These are phyloP conservation scores for Termitomyces sp. DNA, from an alignment of 768 basidiomycete genomes.

Conservation along the genomic window DNA sequence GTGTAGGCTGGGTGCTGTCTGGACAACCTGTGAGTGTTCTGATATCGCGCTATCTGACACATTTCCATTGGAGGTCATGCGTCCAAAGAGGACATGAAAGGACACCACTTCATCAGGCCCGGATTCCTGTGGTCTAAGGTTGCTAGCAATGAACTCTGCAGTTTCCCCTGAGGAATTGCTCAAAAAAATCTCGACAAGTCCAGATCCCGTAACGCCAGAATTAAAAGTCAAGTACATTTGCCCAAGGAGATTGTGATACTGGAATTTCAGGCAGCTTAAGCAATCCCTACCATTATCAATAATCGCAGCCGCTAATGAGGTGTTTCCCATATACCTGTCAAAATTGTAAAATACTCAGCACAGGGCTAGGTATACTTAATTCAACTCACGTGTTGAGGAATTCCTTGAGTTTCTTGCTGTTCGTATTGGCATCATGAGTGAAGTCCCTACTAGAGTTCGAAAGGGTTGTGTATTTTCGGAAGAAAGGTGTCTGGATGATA, in stretches of 20 bases:
- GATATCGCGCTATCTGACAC: not conserved
- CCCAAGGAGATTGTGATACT: not conserved
- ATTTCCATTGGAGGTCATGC: not conserved
- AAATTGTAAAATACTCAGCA: not conserved
- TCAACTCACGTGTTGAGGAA: not conserved
- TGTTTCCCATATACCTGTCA: not conserved
- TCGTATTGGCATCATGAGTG: not conserved
- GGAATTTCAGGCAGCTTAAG: not conserved
- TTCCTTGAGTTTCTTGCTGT: not conserved
- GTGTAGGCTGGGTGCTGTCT: not conserved
- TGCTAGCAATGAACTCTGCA: not conserved
- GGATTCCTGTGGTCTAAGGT: not conserved
- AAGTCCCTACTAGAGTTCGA: not conserved
- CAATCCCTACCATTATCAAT: not conserved
- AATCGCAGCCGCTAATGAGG: not conserved
- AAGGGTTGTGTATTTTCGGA: not conserved
- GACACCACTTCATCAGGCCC: not conserved
- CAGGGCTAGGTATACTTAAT: not conserved
- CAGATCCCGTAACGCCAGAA: not conserved
- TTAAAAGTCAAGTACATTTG: not conserved
- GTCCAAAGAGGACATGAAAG: not conserved
- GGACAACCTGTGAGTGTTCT: not conserved
- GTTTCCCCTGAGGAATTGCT: not conserved
- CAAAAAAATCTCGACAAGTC: not conserved
- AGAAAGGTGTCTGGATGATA: not conserved